Evolutionary conservation across 257 asterid species (phyloP).

Genomic region (Euphrasia confusa): DNA sequence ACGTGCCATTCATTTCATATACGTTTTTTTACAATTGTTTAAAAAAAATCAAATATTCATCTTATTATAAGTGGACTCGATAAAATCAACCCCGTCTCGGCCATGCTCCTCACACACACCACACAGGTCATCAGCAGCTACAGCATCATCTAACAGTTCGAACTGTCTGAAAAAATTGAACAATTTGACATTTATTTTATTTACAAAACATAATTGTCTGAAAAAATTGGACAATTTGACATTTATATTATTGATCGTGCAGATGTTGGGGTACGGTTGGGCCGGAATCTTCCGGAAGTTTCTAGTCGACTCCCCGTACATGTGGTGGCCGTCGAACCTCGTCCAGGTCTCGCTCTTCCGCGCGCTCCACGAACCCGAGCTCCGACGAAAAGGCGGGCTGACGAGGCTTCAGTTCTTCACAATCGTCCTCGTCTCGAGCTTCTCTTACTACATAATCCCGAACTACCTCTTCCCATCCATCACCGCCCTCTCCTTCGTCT

Average conservation of each 20-base stretch:
- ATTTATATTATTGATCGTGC: background rate
- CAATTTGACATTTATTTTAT: too few relatives aligned
- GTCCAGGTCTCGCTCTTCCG: conserved; percentile 74
- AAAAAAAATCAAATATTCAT: too few relatives aligned
- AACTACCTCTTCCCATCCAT: conserved; percentile 59
- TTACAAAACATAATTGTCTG: too few relatives aligned
- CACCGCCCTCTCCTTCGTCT: conserved; percentile 55
- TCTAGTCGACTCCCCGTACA: conserved; percentile 67
- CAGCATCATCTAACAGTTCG: too few relatives aligned
- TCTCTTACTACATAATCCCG: conserved; percentile 57
- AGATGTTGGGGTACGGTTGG: conserved; percentile 79
- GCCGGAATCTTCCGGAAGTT: conserved; percentile 62
- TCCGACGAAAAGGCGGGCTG: conserved; percentile 51
- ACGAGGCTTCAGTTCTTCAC: conserved; percentile 65
- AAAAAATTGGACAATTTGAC: too few relatives aligned
- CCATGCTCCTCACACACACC: conserved; percentile 42
- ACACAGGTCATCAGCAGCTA: conserved; percentile 47
- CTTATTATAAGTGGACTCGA: too few relatives aligned
- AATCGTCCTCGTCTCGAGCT: conserved; percentile 48
- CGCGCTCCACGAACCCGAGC: conserved; percentile 57
- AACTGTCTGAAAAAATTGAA: too few relatives aligned
- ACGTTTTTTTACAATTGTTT: too few relatives aligned
- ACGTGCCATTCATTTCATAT: too few relatives aligned
- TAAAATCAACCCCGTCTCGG: conserved; percentile 40
- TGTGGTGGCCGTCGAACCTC: conserved; percentile 84